Evolutionary conservation across 176 grass and related monocot species (phyloP), one percentile per base, ranked within the genome.

Genomic region (Urochloa ruziziensis): DNA sequence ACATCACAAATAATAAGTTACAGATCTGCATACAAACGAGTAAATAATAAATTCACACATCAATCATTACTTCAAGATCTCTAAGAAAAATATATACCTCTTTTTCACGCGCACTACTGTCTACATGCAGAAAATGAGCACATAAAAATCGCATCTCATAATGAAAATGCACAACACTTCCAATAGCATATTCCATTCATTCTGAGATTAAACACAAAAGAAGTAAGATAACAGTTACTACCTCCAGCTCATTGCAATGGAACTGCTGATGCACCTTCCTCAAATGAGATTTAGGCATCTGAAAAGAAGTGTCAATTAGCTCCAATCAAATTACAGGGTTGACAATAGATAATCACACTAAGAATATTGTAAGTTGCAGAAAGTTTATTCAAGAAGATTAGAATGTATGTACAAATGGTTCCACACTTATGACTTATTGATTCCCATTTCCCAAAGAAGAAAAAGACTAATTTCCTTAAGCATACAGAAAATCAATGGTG

Each of bases 181-280:
- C 5, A 23, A 69, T 40, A 47, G 62, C 21, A 37, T 65, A 88
- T 73, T 46, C 43, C 21, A 86, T 62, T 51, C 30, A 73, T 70
- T 82, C 46, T 60, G 40, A 77, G 35, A 77, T 47, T 39, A 33
- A 93, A 73, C 6, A 60, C 67, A 71, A 63, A n/a, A 14, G 28
- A 77, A 73, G 32, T n/a, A 79, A 62, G 74, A 27, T 46, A 79
- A 11, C 34, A 74, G 39, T 53, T 80, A 83, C 82, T 86, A 98
- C 96, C 92, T 95, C 79, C 79, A 95, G 59, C 70, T 81, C 67
- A 77, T 92, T 92, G 60, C 85, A 64, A 76, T 98, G 96, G 9
- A 98, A 98, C 72, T 95, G 89, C 64, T 98, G 78, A 75, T 98
- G 96, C 46, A 95, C 96, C 68, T 63, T 75, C 77, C 96, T 91